Evolutionary conservation across 768 basidiomycete genomes (phyloP), one percentile per base, ranked within the genome.

Genomic region (Botryobasidium botryosum): DNA sequence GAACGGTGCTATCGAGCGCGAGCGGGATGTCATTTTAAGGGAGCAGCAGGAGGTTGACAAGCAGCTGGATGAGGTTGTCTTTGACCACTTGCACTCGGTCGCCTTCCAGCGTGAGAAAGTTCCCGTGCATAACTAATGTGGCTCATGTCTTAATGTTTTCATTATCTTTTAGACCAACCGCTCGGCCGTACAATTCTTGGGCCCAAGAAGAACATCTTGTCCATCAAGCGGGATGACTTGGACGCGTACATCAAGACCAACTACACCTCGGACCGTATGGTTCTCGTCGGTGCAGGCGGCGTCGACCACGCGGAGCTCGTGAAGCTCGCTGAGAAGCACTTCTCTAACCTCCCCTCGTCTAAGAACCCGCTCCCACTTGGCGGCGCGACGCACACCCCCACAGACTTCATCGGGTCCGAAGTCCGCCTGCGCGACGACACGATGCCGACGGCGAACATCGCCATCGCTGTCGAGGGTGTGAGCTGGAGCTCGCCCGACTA

Each of bases 11-110:
- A 77, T 99, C 53, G 94, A 97, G 65, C 69, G 91, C 52, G 94
- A 97, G 67, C 76, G 91, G 35, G 88, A 91, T 60, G 91, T 97
- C 33, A 97, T 97, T 53, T 63, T 97, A 45, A 72, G 94, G 51
- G 94, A 99, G 62, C 91, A 94, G 66, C 85, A 96, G 67, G 94
- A 97, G 67, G 94, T 97, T 25, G 90, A 94, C 66, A 97, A 97
- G 68, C 90, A 94, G 68, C 64, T 84, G 42, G 91, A 96, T 67
- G 94, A 97, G 62, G 91, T 97, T 56, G 87, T 97, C 6, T 97
- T 99, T 55, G 94, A 97, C 66, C 94, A 99, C 60, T 65, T 99
- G 48, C 94, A 99, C 62, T 70, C 92, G 36, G 78, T 96, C 51
- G 94, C 94, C 44, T 99, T 90, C 75, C 86, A 91, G 64, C 77